Conservation (phyloP, 2,329 filamentous ascomycete genomes). For the Cordyceps tenuipes region DNA sequence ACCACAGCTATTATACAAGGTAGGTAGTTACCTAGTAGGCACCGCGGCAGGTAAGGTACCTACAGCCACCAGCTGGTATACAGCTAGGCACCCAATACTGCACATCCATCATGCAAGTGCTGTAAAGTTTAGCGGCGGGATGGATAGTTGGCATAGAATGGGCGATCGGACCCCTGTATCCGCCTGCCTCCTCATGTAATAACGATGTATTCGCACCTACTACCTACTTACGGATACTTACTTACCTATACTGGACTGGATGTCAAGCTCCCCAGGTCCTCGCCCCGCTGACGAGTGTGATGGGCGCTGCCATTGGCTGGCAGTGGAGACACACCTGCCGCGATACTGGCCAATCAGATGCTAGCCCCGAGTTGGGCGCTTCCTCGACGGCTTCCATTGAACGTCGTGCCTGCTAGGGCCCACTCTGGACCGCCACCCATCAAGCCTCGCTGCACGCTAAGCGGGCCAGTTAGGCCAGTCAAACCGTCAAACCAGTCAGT, state of each 20-base stretch:
- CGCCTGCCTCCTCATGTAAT: too few species aligned
- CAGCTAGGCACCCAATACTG: too few species aligned
- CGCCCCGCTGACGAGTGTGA: neutral
- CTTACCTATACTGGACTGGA: too few species aligned
- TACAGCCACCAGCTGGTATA: too few species aligned
- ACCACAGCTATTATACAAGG: too few species aligned
- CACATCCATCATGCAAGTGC: neutral
- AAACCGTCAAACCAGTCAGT: neutral
- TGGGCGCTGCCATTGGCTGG: conserved; percentile 8
- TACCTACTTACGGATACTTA: too few species aligned
- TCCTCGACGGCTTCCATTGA: conserved; percentile 14
- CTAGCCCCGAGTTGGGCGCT: conserved; percentile 12
- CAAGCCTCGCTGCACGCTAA: conserved; percentile 4
- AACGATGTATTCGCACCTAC: too few species aligned
- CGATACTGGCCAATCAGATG: conserved; percentile 6
- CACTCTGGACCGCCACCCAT: conserved; percentile 4
- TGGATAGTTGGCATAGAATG: neutral
- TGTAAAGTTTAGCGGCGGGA: conserved; percentile 9
- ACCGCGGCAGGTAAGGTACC: too few species aligned
- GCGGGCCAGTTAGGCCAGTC: neutral
- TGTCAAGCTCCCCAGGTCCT: neutral
- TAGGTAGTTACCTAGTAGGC: too few species aligned
- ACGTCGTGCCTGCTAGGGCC: neutral
- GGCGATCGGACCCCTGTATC: conserved; percentile 11
- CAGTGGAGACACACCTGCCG: neutral